Evolutionary conservation across 2,329 filamentous ascomycete species (phyloP), one percentile per base, ranked within the genome.

Genomic region (Moelleriella libera): DNA sequence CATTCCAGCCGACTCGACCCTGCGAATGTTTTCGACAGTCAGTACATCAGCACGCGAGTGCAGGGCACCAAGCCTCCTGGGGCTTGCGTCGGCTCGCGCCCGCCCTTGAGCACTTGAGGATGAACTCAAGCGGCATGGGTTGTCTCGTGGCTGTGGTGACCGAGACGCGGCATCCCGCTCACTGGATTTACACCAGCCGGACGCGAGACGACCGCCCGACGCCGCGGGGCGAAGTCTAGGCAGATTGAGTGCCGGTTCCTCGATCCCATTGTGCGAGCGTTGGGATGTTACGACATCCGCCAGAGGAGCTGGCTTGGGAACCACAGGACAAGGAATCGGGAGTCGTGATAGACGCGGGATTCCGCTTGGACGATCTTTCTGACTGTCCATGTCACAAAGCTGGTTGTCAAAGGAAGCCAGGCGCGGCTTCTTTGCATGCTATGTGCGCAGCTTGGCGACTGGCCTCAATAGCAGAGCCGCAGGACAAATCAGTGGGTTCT

Each of bases 201-300:
- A 47, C 28, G 58, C 60, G 37, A 70, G 58, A 50, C 62, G 67
- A 49, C 64, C 63, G 47, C 66, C 61, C 4, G 70, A 69, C 43
- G 64, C 47, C n/a, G 65, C 57, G 30, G 63, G 50, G 31, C 69
- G 65, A 10, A 71, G 59, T 47, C 66, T 66, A 12, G 68, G 65
- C 43, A 63, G 64, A 49, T 63, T 63, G 42, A 69, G 52, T 30
- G 66, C 63, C 21, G 55, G 56, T 41, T 48, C 53, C 5, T 51
- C 48, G 6, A 54, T 47, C 21, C 40, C 42, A 29, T 49, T 47
- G 30, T 45, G 41, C 8, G 45, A 49, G n/a, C 41, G n/a, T n/a
- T 47, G 21, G 11, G 40, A 34, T 12, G 47, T 37, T 4, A 61
- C 59, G 4, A 59, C 45, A 1, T 60, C 60, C 12, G 58, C 45